Evolutionary conservation across 495 filamentous ascomycete species (phyloP).

Genomic region (Immersiella caudata): DNA sequence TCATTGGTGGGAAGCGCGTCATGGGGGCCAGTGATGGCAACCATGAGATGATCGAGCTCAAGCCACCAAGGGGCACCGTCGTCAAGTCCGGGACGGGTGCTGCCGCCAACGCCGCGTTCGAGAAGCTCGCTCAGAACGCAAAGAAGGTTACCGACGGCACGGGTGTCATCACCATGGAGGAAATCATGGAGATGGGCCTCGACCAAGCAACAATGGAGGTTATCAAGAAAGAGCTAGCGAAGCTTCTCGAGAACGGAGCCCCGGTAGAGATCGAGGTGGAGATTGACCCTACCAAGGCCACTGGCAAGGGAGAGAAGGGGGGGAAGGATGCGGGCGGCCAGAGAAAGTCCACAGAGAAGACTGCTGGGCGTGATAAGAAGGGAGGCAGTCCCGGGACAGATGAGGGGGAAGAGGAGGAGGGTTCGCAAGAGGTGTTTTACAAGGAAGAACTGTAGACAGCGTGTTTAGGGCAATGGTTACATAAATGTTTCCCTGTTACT

Average conservation of each 20-base stretch:
- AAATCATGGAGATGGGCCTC: constrained; percentile 59
- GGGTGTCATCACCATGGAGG: constrained; percentile 41
- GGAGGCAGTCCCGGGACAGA: not conserved
- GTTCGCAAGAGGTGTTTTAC: constrained; percentile 51
- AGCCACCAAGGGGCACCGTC: constrained; percentile 41
- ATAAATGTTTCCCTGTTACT: no score
- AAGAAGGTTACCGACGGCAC: constrained; percentile 58
- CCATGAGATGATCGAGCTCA: constrained; percentile 36
- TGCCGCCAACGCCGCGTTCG: constrained; percentile 26
- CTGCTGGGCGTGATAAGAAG: not conserved
- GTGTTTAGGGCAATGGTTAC: no score
- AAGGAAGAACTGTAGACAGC: constrained; percentile 48
- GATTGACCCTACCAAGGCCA: constrained; percentile 49
- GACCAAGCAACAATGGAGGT: no score
- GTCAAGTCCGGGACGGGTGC: constrained; percentile 16
- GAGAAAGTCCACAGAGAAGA: not conserved
- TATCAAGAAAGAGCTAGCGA: constrained; percentile 58
- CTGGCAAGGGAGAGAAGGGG: constrained; percentile 41
- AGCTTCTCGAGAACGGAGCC: constrained; percentile 52
- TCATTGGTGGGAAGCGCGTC: constrained; percentile 58
- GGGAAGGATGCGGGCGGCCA: constrained; percentile 23
- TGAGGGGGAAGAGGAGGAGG: constrained; percentile 34
- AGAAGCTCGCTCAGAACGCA: constrained; percentile 45
- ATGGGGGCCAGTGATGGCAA: constrained; percentile 46
- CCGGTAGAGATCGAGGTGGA: constrained; percentile 59